phyloP scores from a whole-genome alignment of 805 yeast genomes.

The Komagataella populi region DNA sequence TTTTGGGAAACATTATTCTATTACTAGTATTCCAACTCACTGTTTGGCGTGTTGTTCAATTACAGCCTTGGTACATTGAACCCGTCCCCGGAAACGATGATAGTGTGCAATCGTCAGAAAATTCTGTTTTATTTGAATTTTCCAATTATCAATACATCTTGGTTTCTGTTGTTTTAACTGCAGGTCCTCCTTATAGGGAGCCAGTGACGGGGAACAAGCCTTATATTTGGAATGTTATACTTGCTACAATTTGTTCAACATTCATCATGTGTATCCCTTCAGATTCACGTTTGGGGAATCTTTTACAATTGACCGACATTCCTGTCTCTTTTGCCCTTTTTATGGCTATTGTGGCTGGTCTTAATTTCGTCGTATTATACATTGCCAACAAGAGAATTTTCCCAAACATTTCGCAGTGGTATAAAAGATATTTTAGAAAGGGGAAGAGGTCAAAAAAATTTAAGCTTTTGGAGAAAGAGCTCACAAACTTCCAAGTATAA shows the following conservation, averaged over 20 bases:
- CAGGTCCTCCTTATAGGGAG: slow-evolving; percentile 89
- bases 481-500: slow-evolving; percentile 1
- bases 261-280: slow-evolving; percentile 41
- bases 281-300: slow-evolving; percentile 39
- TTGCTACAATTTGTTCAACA: slow-evolving; percentile 35
- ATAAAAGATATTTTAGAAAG: slow-evolving; percentile 21
- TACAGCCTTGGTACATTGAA: slow-evolving; percentile 59
- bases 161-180: slow-evolving; percentile 71
- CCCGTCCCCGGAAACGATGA: slow-evolving; percentile 77
- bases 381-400: slow-evolving; percentile 32
- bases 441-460: slow-evolving; percentile 18
- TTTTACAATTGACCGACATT: slow-evolving; percentile 66
- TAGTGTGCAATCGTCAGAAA: slow-evolving; percentile 78
- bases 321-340: slow-evolving; percentile 33
- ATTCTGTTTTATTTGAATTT: slow-evolving; percentile 69
- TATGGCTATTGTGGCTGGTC: slow-evolving; percentile 29
- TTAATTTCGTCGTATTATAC: slow-evolving; percentile 36
- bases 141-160: slow-evolving; percentile 85
- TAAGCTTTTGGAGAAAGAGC: slow-evolving; percentile 21
- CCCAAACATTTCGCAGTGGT: slow-evolving; percentile 21
- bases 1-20: slow-evolving; percentile 63
- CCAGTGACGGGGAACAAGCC: slow-evolving; percentile 56
- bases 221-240: slow-evolving; percentile 47
- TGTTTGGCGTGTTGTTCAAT: slow-evolving; percentile 49
- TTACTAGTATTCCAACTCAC: slow-evolving; percentile 50